Base-by-base conservation (phyloP, 148 eudicot genomes). In the Chenopodium album region DNA sequence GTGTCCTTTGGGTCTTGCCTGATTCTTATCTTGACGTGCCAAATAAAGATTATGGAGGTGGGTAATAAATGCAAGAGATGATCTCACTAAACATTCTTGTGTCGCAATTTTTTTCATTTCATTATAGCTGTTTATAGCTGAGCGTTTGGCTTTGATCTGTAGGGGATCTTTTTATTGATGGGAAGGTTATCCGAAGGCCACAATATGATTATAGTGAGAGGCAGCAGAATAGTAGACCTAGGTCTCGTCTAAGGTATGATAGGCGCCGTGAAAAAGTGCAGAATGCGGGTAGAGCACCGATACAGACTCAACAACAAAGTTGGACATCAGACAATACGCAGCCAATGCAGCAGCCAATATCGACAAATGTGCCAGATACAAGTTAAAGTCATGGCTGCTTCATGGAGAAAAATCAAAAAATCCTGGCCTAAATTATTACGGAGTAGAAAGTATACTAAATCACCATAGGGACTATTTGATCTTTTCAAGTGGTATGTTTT, bases 21-120 rank as follows among this genome's bases (percentile, higher is more conserved):
- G 98, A 95, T 86, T 95, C 98, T 75, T 95, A 95, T 86, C 94
- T 93, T 54, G 98, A 95, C 75, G 98, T 93, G 67, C 97, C 97
- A 72, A 93, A 92, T 87, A 93, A 95, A 88, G 98, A 95, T 80
- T 95, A 95, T 85, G 98, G 98, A 92, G 98, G 98, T 93, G 71
- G 56, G 92, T 88, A 29, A 47, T 70, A 41, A 50, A 41, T 26
- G 60, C 71, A 52, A 78, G 12, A 20, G 12, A 54, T 73, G 37
- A 59, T 32, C 1, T 73, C 56, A 13, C n/a, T 7, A 32, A 26
- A 41, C 54, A 59, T 77, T 44, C 64, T 78, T 14, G 16, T 41
- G 52, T 81, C 11, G 29, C 9, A 52, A 29, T 28, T n/a, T 29
- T 9, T 67, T 9, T 56, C 9, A 23, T 77, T 79, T 77, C 23